A percentile compares a stretch with the other conserved stretches of the same genome.
These are phyloP conservation scores for Gomphus bonarii DNA, from an alignment of 1,284 basidiomycete genomes.

Conservation along the genomic window DNA sequence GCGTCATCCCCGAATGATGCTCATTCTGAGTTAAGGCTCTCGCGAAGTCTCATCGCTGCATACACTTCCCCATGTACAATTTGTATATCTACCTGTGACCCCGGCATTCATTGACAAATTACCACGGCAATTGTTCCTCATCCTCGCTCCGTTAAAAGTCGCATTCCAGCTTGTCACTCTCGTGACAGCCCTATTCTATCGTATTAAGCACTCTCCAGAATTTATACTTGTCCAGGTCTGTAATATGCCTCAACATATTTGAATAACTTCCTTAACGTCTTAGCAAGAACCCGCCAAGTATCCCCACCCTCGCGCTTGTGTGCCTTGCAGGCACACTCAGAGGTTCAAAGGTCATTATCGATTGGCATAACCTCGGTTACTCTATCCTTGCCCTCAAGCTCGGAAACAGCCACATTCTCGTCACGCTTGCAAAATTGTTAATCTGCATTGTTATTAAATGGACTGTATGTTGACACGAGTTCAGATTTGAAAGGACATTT, in stretches of 20 bases:
- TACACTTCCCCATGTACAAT: conserved; percentile 49
- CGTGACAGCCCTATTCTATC: conserved; percentile 49
- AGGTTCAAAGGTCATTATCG: conserved; percentile 84
- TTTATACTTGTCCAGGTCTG: conserved; percentile 85
- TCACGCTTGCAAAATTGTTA: conserved; percentile 66
- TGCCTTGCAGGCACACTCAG: conserved; percentile 61
- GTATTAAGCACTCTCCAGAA: conserved; percentile 63
- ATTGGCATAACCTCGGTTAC: conserved; percentile 98
- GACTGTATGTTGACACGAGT: conserved; percentile 2
- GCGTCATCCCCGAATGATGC: not conserved
- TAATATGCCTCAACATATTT: conserved; percentile 8
- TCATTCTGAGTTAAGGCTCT: conserved; percentile 41
- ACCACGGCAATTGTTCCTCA: conserved; percentile 51
- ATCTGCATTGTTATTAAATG: conserved; percentile 12
- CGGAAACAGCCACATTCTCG: conserved; percentile 57
- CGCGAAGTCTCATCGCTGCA: conserved; percentile 61
- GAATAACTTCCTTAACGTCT: conserved; percentile 6
- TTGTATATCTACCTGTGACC: conserved; percentile 59
- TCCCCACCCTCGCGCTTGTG: conserved; percentile 85
- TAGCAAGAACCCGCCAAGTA: conserved; percentile 87
- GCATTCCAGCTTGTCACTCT: conserved; percentile 57
- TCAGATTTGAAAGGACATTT: conserved; percentile 75
- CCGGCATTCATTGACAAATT: conserved; percentile 44
- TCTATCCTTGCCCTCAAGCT: conserved; percentile 84
- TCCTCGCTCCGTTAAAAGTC: conserved; percentile 78